Base-by-base conservation (phyloP, 2,329 filamentous ascomycete genomes). In the Hirsutella minnesotensis region DNA sequence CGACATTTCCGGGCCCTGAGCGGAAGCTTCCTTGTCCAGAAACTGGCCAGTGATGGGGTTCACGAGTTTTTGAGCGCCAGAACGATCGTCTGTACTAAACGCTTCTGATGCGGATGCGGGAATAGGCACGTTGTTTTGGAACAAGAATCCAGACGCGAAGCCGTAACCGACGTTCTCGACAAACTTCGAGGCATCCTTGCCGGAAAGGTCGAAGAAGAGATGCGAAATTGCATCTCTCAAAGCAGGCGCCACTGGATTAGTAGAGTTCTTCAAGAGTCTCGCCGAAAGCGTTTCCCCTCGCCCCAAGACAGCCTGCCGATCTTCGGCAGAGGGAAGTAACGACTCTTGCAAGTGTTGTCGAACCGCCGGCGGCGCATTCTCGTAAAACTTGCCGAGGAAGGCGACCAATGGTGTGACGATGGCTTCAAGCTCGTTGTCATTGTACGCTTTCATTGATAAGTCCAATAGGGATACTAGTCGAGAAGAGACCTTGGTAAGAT, bases 81-180 rank as follows among this genome's bases (percentile, higher is more conserved):
- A 22, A 42, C 52, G n/a, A 31, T 55, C 49, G 20, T 43, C 44
- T 40, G 58, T 56, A 46, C 54, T 59, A 45, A 61, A 57, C 10
- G 53, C 56, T 51, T 81, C 73, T 9, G 78, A 64, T 1, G 79
- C 75, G 43, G 72, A 79, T 45, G 79, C 71, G 0, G 88, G 86
- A 19, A 95, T 69, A 0, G 81, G 72, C 12, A 96, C 79, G 43
- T 92, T 86, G 48, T 90, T 84, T 48, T 84, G 82, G 65, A 89
- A 82, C 15, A 98, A 67, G 57, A 92, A 95, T 0, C 92, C 92
- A 0, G 88, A 86, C 0, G 92, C 92, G 56, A 86, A 95, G 0
- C 92, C 92, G 57, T 95, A 98, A 0, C 92, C 92, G 12, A 98
- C 86, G 51, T 95, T 95, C 41, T 85, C 74, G 1, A 96, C 84